phyloP scores from a whole-genome alignment of 768 basidiomycete species.

The Strobilomyces dryophilus region DNA sequence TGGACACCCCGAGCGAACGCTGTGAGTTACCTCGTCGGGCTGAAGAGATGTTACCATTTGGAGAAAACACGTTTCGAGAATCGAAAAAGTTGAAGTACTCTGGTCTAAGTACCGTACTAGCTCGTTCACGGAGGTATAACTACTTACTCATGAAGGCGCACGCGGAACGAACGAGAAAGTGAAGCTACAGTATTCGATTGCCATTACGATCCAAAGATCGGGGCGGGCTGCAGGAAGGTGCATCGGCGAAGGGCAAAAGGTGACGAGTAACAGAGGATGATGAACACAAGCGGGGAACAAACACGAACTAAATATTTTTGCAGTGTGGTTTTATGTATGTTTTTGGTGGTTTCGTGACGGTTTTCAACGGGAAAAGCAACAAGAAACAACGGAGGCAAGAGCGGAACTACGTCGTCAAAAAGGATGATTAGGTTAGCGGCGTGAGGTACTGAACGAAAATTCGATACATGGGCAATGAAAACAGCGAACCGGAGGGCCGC shows the following conservation, averaged over 20 bases:
- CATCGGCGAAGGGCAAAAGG: slow-evolving; percentile 9
- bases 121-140: slow-evolving; percentile 22
- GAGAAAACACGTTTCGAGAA: slow-evolving; percentile 2
- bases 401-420: slow-evolving; percentile 36
- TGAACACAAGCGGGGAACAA: slow-evolving; percentile 34
- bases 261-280: slow-evolving; percentile 14
- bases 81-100: slow-evolving; percentile 13
- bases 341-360: slow-evolving; percentile 34
- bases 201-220: slow-evolving; percentile 16
- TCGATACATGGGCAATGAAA: slow-evolving; percentile 30
- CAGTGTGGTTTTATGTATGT: slow-evolving; percentile 35
- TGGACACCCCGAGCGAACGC: no score
- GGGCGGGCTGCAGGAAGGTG: background rate
- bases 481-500: slow-evolving; percentile 23
- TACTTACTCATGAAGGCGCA: slow-evolving; percentile 43
- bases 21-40: no score
- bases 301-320: slow-evolving; percentile 46
- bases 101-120: slow-evolving; percentile 16
- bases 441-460: slow-evolving; percentile 30
- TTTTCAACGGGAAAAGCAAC: slow-evolving; percentile 32
- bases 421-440: slow-evolving; percentile 33
- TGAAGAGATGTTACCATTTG: background rate
- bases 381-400: slow-evolving; percentile 33
- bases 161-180: slow-evolving; percentile 22
- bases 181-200: slow-evolving; percentile 20